Conservation (phyloP, 805 yeast species). For the Sugiyamaella mastotermitis region DNA sequence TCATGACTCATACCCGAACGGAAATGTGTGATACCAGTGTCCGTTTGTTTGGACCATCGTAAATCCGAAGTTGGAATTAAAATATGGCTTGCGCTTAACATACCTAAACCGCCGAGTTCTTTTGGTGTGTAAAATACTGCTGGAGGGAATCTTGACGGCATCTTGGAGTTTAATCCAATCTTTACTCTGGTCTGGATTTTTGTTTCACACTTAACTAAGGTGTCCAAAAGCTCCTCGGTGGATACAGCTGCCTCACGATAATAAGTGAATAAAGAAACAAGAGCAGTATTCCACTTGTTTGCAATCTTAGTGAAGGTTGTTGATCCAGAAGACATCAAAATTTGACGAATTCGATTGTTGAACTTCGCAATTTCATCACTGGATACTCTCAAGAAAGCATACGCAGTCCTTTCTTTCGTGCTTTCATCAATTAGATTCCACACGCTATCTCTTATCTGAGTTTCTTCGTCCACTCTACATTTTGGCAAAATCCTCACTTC, state of each 20-base stretch:
- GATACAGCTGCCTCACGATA: slow-evolving; percentile 89
- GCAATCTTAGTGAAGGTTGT: slow-evolving; percentile 93
- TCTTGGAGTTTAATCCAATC: slow-evolving; percentile 90
- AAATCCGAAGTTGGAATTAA: slow-evolving; percentile 90
- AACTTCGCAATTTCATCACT: slow-evolving; percentile 74
- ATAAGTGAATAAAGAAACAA: slow-evolving; percentile 79
- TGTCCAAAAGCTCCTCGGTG: slow-evolving; percentile 71
- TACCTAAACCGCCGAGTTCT: slow-evolving; percentile 95
- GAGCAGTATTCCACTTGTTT: slow-evolving; percentile 91
- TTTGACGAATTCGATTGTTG: slow-evolving; percentile 78
- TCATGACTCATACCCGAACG: slow-evolving; percentile 87
- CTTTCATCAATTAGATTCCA: slow-evolving; percentile 77
- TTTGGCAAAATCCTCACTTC: slow-evolving; percentile 86
- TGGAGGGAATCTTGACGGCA: slow-evolving; percentile 98
- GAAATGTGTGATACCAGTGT: slow-evolving; percentile 90
- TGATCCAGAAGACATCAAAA: slow-evolving; percentile 92
- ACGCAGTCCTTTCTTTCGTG: slow-evolving; percentile 82
- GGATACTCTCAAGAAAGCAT: slow-evolving; percentile 79
- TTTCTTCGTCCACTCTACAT: slow-evolving; percentile 43
- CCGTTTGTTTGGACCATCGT: slow-evolving; percentile 88
- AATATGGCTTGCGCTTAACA: slow-evolving; percentile 95
- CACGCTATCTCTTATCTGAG: slow-evolving; percentile 68
- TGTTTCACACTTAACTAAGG: slow-evolving; percentile 85
- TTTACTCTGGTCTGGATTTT: slow-evolving; percentile 91
- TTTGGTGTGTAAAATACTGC: slow-evolving; percentile 98